These are phyloP conservation scores for Thozetella sp. DNA, from an alignment of 495 filamentous ascomycete species.

Conservation along the genomic window DNA sequence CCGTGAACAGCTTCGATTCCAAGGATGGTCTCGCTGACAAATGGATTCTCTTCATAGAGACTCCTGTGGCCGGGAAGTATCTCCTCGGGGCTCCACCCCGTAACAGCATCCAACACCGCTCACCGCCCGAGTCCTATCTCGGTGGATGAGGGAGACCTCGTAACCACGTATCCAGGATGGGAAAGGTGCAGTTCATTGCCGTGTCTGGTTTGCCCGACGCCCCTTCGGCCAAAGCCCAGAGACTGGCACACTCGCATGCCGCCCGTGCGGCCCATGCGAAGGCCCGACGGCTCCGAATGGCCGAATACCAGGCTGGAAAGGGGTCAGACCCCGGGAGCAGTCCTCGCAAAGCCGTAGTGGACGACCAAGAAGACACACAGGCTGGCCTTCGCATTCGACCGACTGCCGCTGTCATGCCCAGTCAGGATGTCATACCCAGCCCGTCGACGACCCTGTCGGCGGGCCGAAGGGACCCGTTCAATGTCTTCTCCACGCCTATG, in stretches of 20 bases:
- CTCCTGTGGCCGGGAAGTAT: no score
- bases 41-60: no score
- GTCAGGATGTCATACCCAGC: neutral
- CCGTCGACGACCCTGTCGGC: neutral
- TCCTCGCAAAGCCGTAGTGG: neutral
- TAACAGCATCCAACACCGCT: neutral
- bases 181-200: slow-evolving; percentile 4
- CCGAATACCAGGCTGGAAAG: neutral
- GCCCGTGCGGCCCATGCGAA: slow-evolving; percentile 2
- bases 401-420: neutral
- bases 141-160: no score
- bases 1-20: neutral
- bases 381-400: neutral
- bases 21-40: no score
- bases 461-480: slow-evolving; percentile 2
- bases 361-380: neutral
- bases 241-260: slow-evolving; percentile 4
- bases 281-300: neutral
- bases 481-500: neutral
- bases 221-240: neutral
- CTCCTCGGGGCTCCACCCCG: no score
- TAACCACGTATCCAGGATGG: neutral
- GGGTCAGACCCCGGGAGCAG: neutral
- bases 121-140: no score
- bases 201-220: neutral